Base-by-base conservation (phyloP, 2,329 filamentous ascomycete species). In the Blastomyces gilchristii region DNA sequence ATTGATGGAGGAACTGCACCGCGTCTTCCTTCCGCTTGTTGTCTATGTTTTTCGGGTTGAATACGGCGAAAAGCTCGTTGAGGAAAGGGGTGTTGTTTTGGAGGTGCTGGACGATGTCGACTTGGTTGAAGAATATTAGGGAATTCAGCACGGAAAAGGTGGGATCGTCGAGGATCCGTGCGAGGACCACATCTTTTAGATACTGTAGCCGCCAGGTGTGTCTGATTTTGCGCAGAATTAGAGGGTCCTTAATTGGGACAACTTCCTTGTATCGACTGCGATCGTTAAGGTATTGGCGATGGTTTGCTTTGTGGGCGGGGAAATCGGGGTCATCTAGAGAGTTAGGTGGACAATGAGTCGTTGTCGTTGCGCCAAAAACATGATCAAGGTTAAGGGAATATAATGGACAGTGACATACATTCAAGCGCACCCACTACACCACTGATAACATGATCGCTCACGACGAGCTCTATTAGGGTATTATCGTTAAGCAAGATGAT, bases 61-160 rank as follows among this genome's bases (percentile, higher is more conserved):
- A 97, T 66, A 97, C 91, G 62, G 84, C 83, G 73, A 97, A 99
- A 3, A 97, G 82, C 66, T 97, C 90, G 68, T 86, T 87, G 37
- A 97, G 79, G 71, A 96, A 97, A 1, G 78, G 77, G 0, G 80
- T 80, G 70, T 96, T 96, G 34, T 82, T 82, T 75, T 97, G 92
- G n/a, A 99, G 82, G 76, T 97, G 90, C 71, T 93, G 90, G 59
- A 99, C 88, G 72, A 99, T 97, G 72, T 97, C 94, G 69, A 97
- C 92, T 78, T 99, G 94, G 78, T 97, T 94, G 82, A 96, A 99
- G 79, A 97, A 99, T 68, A 99, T 99, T 69, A 97, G 83, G 60
- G 91, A 96, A 77, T 97, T 99, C 67, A 99, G 86, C 34, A 97
- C 92, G 31, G 91, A 96, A 75, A 97, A 99, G 25, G 94, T 99